These are phyloP conservation scores for Articulospora tetracladia DNA, from an alignment of 495 filamentous ascomycete genomes.

Conservation along the genomic window DNA sequence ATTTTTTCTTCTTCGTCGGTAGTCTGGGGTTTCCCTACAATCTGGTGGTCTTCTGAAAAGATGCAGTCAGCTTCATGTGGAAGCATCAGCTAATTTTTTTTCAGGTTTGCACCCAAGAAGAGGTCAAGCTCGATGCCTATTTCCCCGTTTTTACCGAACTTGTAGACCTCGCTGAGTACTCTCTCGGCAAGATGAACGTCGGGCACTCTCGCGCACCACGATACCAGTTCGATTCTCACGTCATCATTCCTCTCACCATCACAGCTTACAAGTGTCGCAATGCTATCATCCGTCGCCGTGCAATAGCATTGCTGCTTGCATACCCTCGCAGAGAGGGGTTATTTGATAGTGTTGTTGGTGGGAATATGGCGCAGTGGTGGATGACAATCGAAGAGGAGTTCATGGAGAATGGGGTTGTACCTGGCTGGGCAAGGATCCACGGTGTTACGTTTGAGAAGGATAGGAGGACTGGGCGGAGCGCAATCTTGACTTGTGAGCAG, in stretches of 20 bases:
- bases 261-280: constrained; percentile 38
- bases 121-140: neutral
- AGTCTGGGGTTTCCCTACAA: too few relatives aligned
- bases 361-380: constrained; percentile 4
- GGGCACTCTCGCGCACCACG: neutral
- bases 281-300: constrained; percentile 34
- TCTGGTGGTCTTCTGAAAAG: too few relatives aligned
- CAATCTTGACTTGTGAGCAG: constrained; percentile 2
- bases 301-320: constrained; percentile 32
- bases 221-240: constrained; percentile 1
- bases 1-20: neutral
- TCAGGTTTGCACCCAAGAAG: neutral
- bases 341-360: constrained; percentile 28
- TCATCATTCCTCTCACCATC: constrained; percentile 27
- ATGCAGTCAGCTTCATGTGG: too few relatives aligned
- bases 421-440: constrained; percentile 7
- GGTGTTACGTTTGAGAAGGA: constrained; percentile 7
- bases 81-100: neutral
- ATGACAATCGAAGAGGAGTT: constrained; percentile 9
- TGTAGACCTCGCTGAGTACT: neutral
- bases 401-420: constrained; percentile 3
- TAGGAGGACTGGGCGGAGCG: constrained; percentile 1
- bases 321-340: constrained; percentile 40
- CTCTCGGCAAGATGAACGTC: neutral
- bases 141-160: neutral